phyloP scores from a whole-genome alignment of 139 green algal species.

The Pleodorina starrii region DNA sequence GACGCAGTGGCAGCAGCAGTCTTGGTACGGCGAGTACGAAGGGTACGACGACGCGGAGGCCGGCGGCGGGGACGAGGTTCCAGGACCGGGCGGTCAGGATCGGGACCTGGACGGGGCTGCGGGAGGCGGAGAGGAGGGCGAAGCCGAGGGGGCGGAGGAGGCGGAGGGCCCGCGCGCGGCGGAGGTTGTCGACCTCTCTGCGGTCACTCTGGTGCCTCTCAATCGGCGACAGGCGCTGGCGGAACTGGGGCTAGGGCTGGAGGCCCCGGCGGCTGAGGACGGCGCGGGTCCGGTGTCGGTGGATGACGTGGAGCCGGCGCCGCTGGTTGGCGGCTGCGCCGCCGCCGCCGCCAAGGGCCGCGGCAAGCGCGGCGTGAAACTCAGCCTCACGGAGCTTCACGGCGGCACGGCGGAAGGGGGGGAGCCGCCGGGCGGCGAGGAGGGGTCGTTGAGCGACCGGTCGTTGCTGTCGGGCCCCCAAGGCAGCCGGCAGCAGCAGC shows the following conservation, averaged over 20 bases:
- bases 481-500: background rate
- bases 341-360: background rate
- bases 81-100: background rate
- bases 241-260: background rate
- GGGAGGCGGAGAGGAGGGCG: background rate
- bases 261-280: background rate
- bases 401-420: too few relatives aligned
- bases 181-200: slow-evolving; percentile 10
- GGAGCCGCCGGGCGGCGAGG: background rate
- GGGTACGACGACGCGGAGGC: background rate
- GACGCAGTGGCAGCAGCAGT: slow-evolving; percentile 25
- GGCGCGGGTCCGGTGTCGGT: background rate
- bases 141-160: background rate
- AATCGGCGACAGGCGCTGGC: background rate
- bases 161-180: background rate
- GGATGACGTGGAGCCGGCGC: slow-evolving; percentile 23
- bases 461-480: background rate
- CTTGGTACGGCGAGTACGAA: slow-evolving; percentile 14
- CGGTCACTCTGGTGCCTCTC: slow-evolving; percentile 24
- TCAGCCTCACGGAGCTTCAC: background rate
- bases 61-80: background rate
- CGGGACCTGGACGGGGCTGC: background rate
- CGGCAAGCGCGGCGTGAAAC: background rate
- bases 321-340: background rate
- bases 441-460: background rate